phyloP scores from a whole-genome alignment of 139 green algal species.

The Chloropicon primus region DNA sequence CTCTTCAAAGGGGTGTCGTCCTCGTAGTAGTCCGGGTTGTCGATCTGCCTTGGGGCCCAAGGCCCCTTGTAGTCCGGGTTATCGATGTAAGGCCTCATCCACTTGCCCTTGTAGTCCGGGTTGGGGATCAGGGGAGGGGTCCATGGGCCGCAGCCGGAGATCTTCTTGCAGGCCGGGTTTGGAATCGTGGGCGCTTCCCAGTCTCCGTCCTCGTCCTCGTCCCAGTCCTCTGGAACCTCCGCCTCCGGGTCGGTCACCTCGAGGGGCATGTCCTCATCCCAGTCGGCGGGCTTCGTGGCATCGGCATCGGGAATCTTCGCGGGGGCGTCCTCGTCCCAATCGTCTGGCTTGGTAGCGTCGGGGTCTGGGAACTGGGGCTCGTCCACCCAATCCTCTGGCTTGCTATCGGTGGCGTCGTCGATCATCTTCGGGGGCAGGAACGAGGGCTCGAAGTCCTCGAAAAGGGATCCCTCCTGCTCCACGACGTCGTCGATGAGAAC shows the following conservation, averaged over 20 bases:
- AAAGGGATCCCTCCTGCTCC: constrained; percentile 18
- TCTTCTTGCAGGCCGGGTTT: constrained; percentile 35
- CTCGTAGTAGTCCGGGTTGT: constrained; percentile 76
- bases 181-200: constrained; percentile 3
- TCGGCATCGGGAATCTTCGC: neutral
- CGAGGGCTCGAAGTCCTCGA: constrained; percentile 34
- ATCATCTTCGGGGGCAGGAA: constrained; percentile 33
- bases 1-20: constrained; percentile 39
- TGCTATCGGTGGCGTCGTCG: constrained; percentile 31
- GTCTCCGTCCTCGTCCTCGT: constrained; percentile 4
- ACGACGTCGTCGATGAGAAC: constrained; percentile 31
- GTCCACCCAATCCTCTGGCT: constrained; percentile 40
- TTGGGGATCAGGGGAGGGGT: constrained; percentile 65
- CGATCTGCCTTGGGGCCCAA: constrained; percentile 49
- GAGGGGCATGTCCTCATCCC: constrained; percentile 22
- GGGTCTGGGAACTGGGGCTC: constrained; percentile 28
- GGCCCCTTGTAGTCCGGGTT: constrained; percentile 15
- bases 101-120: constrained; percentile 82
- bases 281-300: neutral
- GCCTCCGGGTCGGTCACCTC: neutral
- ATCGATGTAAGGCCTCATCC: constrained; percentile 24
- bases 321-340: constrained; percentile 72
- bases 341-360: constrained; percentile 60
- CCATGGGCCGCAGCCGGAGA: constrained; percentile 76
- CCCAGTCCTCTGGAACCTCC: neutral